These are phyloP conservation scores for Cladophialophora exuberans DNA, from an alignment of 2,329 filamentous ascomycete species.

Conservation along the genomic window DNA sequence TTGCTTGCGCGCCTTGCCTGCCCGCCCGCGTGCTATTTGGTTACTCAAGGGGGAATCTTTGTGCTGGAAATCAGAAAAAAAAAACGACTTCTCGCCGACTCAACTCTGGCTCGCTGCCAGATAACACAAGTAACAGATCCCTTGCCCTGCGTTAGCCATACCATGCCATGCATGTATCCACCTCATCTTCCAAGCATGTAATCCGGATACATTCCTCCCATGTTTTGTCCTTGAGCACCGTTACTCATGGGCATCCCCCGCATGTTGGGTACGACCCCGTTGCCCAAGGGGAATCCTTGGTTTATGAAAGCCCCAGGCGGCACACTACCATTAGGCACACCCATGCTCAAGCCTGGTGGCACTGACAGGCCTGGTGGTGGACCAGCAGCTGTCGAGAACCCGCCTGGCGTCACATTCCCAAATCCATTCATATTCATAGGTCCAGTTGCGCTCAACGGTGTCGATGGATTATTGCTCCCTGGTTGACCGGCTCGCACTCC, in stretches of 20 bases:
- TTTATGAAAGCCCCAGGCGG: slow-evolving; percentile 29
- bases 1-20: too few species aligned
- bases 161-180: neutral
- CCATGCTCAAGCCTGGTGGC: slow-evolving; percentile 69
- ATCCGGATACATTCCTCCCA: slow-evolving; percentile 48
- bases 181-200: slow-evolving; percentile 53
- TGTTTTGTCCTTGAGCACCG: slow-evolving; percentile 34
- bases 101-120: neutral
- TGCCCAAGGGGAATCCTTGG: slow-evolving; percentile 34
- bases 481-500: slow-evolving; percentile 82
- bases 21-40: too few species aligned
- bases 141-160: neutral
- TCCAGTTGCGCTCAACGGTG: slow-evolving; percentile 54
- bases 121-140: neutral
- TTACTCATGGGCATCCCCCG: slow-evolving; percentile 37
- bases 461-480: slow-evolving; percentile 53
- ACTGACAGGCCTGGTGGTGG: slow-evolving; percentile 80
- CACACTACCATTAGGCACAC: slow-evolving; percentile 32
- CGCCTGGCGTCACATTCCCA: slow-evolving; percentile 56
- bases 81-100: slow-evolving; percentile 6
- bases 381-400: slow-evolving; percentile 70
- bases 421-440: slow-evolving; percentile 63
- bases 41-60: slow-evolving; percentile 29
- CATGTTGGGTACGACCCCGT: slow-evolving; percentile 37
- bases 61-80: slow-evolving; percentile 24